Conservation (phyloP, 2,329 filamentous ascomycete species). For the Raffaelea deltoideospora region DNA sequence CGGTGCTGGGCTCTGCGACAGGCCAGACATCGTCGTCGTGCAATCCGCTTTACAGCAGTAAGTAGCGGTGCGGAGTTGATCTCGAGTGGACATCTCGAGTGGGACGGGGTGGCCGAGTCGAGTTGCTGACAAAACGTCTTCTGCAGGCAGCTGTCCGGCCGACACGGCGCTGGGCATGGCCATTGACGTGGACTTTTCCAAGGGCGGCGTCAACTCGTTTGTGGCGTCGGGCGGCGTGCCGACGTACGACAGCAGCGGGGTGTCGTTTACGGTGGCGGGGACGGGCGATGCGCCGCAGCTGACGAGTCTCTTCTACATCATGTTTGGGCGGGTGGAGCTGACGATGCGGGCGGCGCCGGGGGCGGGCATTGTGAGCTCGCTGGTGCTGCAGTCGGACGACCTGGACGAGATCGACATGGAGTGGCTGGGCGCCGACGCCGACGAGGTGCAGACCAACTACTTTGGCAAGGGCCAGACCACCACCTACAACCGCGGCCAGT, state of each 20-base stretch:
- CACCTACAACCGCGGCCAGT: slow-evolving; percentile 75
- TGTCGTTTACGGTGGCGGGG: slow-evolving; percentile 61
- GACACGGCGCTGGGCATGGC: slow-evolving; percentile 70
- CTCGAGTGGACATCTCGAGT: not conserved
- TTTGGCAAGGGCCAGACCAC: slow-evolving; percentile 84
- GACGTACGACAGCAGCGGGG: slow-evolving; percentile 63
- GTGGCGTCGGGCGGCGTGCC: slow-evolving; percentile 52
- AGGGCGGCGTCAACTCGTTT: slow-evolving; percentile 67
- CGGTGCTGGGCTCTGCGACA: slow-evolving; percentile 8
- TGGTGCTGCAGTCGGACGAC: slow-evolving; percentile 79
- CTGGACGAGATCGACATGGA: slow-evolving; percentile 97
- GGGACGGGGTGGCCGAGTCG: too few species aligned
- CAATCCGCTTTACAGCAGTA: slow-evolving; percentile 16
- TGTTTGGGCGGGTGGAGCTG: slow-evolving; percentile 88
- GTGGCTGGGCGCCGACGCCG: slow-evolving; percentile 68
- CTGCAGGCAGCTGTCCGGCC: slow-evolving; percentile 46
- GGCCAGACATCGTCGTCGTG: slow-evolving; percentile 19
- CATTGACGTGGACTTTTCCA: slow-evolving; percentile 71
- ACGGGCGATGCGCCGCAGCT: slow-evolving; percentile 77
- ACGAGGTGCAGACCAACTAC: slow-evolving; percentile 88
- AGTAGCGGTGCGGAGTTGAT: slow-evolving; percentile 2
- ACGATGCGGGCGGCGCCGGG: slow-evolving; percentile 77
- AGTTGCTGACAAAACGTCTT: too few species aligned
- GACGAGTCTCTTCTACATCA: slow-evolving; percentile 90
- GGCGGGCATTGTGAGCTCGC: slow-evolving; percentile 80